A percentile compares a stretch with the other conserved stretches of the same genome.
Evolutionary conservation across 2,329 filamentous ascomycete genomes (phyloP).

Genomic region (Aphanoascus verrucosus): DNA sequence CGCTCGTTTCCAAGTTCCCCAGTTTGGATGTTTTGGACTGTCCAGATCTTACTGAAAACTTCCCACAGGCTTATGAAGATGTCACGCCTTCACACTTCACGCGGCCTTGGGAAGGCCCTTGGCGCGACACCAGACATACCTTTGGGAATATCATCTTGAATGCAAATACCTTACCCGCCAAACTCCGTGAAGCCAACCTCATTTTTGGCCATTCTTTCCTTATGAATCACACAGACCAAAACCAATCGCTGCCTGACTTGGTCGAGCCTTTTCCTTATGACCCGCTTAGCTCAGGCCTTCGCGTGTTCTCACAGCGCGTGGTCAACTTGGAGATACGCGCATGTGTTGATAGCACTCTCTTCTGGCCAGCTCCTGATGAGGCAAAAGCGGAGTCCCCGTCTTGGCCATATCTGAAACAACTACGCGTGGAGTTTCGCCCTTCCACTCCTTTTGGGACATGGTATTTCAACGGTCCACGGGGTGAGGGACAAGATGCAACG

Average conservation of each 20-base stretch:
- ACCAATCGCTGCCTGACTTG: conserved; percentile 2
- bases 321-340: conserved; percentile 1
- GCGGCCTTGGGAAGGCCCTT: neutral
- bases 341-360: conserved; percentile 8
- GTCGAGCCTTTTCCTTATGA: conserved; percentile 6
- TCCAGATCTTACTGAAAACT: neutral
- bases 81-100: neutral
- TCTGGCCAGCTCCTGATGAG: conserved; percentile 8
- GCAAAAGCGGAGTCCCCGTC: conserved; percentile 21
- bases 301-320: conserved; percentile 7
- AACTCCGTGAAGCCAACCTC: conserved; percentile 3
- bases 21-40: conserved; percentile 10
- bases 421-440: conserved; percentile 9
- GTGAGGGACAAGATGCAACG: conserved; percentile 1
- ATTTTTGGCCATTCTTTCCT: neutral
- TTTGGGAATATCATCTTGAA: conserved; percentile 7
- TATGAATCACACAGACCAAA: neutral
- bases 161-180: conserved; percentile 1
- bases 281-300: conserved; percentile 9
- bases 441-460: conserved; percentile 9
- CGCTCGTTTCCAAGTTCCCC: conserved; percentile 12
- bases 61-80: conserved; percentile 1
- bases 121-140: conserved; percentile 11
- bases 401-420: conserved; percentile 9
- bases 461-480: conserved; percentile 9